phyloP scores from a whole-genome alignment of 371 early-diverging fungal species.

The Pancytospora epiphaga region DNA sequence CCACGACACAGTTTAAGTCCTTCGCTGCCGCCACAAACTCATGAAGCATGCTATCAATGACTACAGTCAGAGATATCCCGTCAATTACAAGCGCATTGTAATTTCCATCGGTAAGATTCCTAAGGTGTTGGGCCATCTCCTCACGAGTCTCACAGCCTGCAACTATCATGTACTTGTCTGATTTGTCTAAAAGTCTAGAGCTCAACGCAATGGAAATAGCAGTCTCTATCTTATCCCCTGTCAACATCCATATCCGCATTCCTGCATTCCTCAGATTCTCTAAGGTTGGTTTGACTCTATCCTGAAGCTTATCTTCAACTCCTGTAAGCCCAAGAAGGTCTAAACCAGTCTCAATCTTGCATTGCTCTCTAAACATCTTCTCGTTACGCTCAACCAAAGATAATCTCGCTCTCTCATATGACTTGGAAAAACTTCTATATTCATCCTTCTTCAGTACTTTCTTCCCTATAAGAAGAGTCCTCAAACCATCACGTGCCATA shows the following conservation, averaged over 20 bases:
- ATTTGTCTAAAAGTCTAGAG: slow-evolving; percentile 73
- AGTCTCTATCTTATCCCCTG: slow-evolving; percentile 97
- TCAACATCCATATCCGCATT: slow-evolving; percentile 94
- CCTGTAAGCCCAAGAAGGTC: slow-evolving; percentile 88
- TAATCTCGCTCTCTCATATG: slow-evolving; percentile 60
- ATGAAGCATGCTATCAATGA: slow-evolving; percentile 66
- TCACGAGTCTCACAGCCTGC: slow-evolving; percentile 27
- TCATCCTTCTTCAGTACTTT: slow-evolving; percentile 68
- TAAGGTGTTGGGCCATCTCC: slow-evolving; percentile 32
- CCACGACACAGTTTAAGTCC: slow-evolving; percentile 75
- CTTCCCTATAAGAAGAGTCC: slow-evolving; percentile 85
- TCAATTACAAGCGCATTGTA: slow-evolving; percentile 78
- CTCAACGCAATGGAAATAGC: slow-evolving; percentile 90
- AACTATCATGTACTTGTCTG: slow-evolving; percentile 44
- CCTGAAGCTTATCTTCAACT: slow-evolving; percentile 95
- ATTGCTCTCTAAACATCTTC: slow-evolving; percentile 67
- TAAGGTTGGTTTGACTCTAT: slow-evolving; percentile 77
- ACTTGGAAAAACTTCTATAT: slow-evolving; percentile 37
- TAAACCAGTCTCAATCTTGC: slow-evolving; percentile 71
- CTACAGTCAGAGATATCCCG: slow-evolving; percentile 75
- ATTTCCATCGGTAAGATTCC: slow-evolving; percentile 32
- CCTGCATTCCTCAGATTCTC: slow-evolving; percentile 86
- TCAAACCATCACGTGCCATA: slow-evolving; percentile 92
- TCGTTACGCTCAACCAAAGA: slow-evolving; percentile 66
- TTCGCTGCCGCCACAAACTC: slow-evolving; percentile 74